These are phyloP conservation scores for Capsicum pubescens DNA, from an alignment of 257 asterid genomes.

Conservation along the genomic window DNA sequence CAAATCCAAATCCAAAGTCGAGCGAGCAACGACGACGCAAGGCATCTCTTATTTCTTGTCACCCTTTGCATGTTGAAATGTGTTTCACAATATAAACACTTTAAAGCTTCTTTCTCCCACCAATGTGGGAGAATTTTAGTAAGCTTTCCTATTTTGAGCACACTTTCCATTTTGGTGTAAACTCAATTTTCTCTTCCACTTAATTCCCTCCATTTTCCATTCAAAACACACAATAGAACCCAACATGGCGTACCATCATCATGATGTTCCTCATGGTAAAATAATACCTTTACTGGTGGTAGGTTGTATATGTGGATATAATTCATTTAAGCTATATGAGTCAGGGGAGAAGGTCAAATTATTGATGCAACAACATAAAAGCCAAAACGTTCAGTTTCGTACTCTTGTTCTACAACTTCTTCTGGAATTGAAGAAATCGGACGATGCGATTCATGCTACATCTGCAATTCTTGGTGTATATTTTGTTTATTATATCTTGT, in stretches of 20 bases:
- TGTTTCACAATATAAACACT: no score
- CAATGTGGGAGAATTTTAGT: no score
- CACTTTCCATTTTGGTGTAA: no score
- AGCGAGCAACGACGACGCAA: no score
- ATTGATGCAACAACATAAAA: background rate
- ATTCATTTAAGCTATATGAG: background rate
- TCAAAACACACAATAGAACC: no score
- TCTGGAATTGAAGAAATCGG: background rate
- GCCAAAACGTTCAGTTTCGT: background rate
- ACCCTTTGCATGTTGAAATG: no score
- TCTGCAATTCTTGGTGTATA: background rate
- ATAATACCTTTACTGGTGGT: background rate
- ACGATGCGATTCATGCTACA: accelerated
- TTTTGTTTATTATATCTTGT: background rate
- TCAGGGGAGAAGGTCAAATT: background rate
- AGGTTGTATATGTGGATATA: background rate
- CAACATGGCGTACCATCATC: background rate
- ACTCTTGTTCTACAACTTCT: background rate
- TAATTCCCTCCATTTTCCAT: no score
- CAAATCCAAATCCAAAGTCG: no score
- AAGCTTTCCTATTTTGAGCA: no score
- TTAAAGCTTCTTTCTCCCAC: no score
- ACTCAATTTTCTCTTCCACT: no score
- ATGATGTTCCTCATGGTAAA: background rate
- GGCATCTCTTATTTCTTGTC: no score